Evolutionary conservation across 2,329 filamentous ascomycete genomes (phyloP).

Genomic region (Elsinoe arachidis): DNA sequence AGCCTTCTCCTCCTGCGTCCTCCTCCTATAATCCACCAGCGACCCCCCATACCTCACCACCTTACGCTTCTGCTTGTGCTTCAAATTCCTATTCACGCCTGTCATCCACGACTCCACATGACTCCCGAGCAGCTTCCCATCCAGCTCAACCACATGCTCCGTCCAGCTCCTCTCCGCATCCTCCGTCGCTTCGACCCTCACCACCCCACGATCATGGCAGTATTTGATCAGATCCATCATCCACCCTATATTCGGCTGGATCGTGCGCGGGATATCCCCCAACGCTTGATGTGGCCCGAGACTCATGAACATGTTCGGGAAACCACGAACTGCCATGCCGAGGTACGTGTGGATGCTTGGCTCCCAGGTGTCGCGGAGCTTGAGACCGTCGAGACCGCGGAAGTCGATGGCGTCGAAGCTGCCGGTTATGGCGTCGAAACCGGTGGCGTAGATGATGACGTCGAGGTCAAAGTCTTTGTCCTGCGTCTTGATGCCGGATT

Average conservation of each 20-base stretch:
- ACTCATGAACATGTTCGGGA: conserved; percentile 32
- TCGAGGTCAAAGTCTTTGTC: conserved; percentile 32
- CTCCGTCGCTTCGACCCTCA: conserved; percentile 31
- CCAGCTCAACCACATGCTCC: conserved; percentile 26
- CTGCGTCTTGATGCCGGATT: conserved; percentile 33
- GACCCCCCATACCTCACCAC: conserved; percentile 41
- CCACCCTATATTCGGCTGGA: conserved; percentile 37
- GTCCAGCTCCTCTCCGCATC: conserved; percentile 36
- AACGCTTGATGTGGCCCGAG: conserved; percentile 26
- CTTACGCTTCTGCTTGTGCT: conserved; percentile 37
- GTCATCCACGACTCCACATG: conserved; percentile 50
- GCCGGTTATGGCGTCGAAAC: conserved; percentile 30
- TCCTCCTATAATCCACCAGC: conserved; percentile 36
- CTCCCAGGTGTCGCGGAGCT: conserved; percentile 28
- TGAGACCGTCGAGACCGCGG: conserved; percentile 18
- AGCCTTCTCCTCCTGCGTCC: conserved; percentile 22
- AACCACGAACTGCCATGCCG: conserved; percentile 20
- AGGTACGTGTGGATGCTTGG: conserved; percentile 30
- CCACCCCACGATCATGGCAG: conserved; percentile 29
- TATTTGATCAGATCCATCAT: conserved; percentile 35
- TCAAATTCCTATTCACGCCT: conserved; percentile 45
- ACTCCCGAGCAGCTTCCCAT: conserved; percentile 37
- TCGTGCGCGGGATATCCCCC: conserved; percentile 36
- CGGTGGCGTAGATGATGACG: conserved; percentile 32
- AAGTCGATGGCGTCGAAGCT: conserved; percentile 26